Base-by-base conservation (phyloP, 192 early-diverging fungal genomes). In the Polychytrium aggregatum region DNA sequence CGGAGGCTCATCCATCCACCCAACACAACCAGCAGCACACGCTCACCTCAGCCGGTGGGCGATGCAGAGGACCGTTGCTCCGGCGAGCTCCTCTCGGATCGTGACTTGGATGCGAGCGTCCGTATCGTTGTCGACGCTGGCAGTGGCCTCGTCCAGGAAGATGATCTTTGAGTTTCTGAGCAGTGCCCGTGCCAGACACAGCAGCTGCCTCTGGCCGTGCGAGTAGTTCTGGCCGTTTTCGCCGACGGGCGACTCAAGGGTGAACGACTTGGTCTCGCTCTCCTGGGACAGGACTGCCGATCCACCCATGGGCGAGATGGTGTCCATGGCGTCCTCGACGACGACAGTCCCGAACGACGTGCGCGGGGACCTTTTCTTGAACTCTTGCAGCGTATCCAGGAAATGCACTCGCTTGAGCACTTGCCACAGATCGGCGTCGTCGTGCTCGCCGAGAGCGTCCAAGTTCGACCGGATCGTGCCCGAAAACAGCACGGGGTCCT, bases 81-180 rank as follows among this genome's bases (percentile, higher is more conserved):
- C 57, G 30, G 65, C 62, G 42, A 81, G 72, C 45, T 82, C 75
- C 22, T 53, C 52, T 27, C 88, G 82, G 46, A 97, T 92, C 0
- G 90, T 88, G 18, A 60, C 56, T 62, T 97, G 92, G 59, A 96
- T 93, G 34, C 71, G 71, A n/a, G 71, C 72, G 54, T 97, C 93
- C 14, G 88, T 92, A 44, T 79, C 71, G 59, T 82, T 78, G 53
- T 97, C 94, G 3, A 92, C 86, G 2, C 76, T 79, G 9, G 87
- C 92, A 0, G 93, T 95, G 0, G 91, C 90, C 42, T 74, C 72
- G 41, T 75, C 72, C 39, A 75, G 37, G 25, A 70, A 30, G 22
- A 70, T 49, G 3, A 70, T 36, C 13, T 45, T 20, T 21, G 56
- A 49, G 13, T 50, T 28, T 4, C 58, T 30, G 8, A 76, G 35